phyloP scores from a whole-genome alignment of 2,329 filamentous ascomycete species.

The Ophiocordyceps sinensis region DNA sequence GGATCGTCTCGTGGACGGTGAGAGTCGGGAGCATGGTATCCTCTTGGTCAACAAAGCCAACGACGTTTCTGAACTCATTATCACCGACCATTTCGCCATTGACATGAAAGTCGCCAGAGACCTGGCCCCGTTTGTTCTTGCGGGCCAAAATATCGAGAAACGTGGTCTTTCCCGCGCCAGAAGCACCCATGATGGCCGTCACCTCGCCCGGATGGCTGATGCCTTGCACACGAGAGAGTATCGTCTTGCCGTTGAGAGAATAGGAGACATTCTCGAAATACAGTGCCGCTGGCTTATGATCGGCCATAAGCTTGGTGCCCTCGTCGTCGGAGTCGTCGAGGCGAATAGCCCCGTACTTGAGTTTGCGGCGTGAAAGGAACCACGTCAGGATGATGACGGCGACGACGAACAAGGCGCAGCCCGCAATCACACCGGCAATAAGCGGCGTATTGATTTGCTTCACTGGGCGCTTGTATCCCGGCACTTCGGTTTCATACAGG shows the following conservation, averaged over 20 bases:
- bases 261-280: constrained; percentile 85
- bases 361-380: constrained; percentile 69
- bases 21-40: constrained; percentile 92
- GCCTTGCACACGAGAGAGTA: constrained; percentile 66
- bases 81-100: constrained; percentile 86
- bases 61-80: constrained; percentile 74
- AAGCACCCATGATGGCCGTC: constrained; percentile 95
- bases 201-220: constrained; percentile 91
- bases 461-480: constrained; percentile 74
- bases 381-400: constrained; percentile 69
- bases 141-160: constrained; percentile 91
- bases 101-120: constrained; percentile 72
- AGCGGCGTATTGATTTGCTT: constrained; percentile 95
- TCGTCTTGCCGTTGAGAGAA: constrained; percentile 72
- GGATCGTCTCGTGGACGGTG: constrained; percentile 94
- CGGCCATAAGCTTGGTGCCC: constrained; percentile 68
- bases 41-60: constrained; percentile 96
- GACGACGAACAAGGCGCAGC: constrained; percentile 75
- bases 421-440: constrained; percentile 86
- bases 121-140: constrained; percentile 83
- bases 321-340: constrained; percentile 88
- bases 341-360: constrained; percentile 57
- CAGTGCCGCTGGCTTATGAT: constrained; percentile 81
- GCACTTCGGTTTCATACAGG: constrained; percentile 81
- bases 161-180: constrained; percentile 91